Evolutionary conservation across 805 yeast genomes (phyloP), one percentile per base, ranked within the genome.

Genomic region (Alloascoidea africana): DNA sequence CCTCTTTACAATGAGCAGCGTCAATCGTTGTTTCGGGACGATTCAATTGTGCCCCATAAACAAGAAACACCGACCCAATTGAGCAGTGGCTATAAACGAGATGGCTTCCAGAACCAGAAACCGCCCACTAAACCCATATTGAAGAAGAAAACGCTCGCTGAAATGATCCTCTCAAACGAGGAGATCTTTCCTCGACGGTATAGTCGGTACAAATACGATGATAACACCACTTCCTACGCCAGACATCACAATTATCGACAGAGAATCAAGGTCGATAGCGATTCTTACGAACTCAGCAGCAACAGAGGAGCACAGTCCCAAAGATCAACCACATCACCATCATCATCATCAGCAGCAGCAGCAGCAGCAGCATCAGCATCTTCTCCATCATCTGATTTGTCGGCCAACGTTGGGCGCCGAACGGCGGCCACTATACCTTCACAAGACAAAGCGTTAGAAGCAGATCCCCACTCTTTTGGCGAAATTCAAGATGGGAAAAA

Each of bases 61-160:
- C 38, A 18, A 37, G 37, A 39, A 42, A 42, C 39, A 50, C 47
- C 39, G 41, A 38, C n/a, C 42, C 43, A 37, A 48, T 39, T 40
- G 38, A 41, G n/a, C n/a, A n/a, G n/a, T n/a, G n/a, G n/a, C n/a
- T n/a, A n/a, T n/a, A n/a, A n/a, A n/a, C n/a, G n/a, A n/a, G n/a
- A n/a, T n/a, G n/a, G n/a, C n/a, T n/a, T n/a, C n/a, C n/a, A n/a
- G n/a, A n/a, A n/a, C n/a, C n/a, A n/a, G n/a, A n/a, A n/a, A n/a
- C 34, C 44, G 13, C 36, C 46, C 5, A 53, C 83, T 18, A 87
- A 87, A 58, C 91, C 96, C 17, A 89, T 89, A 42, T 62, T 89
- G 49, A 89, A 89, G 58, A 82, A 83, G 58, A 72, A 91, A 51
- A 75, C 94, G 1, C 79, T 83, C 32, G 76, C 85, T 33, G 95